These are phyloP conservation scores for Corylus heterophylla DNA, from an alignment of 306 rosid genomes.

Conservation along the genomic window DNA sequence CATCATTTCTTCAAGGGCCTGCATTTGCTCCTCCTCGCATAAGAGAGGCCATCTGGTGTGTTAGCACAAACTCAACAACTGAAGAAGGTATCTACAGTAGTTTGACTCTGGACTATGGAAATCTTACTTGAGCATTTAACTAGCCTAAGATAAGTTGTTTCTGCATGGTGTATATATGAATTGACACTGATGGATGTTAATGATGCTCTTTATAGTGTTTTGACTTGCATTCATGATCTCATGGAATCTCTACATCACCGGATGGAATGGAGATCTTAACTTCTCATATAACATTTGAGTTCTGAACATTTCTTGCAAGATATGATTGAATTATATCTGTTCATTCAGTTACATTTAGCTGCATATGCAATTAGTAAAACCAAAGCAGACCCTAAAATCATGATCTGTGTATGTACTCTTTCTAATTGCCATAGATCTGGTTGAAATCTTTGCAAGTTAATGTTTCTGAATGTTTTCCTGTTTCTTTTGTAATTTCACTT, in stretches of 20 bases:
- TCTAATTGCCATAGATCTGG: constrained; percentile 3
- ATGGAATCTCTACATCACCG: background rate
- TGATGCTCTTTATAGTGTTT: background rate
- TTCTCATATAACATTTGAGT: background rate
- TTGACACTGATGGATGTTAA: background rate
- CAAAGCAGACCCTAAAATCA: background rate
- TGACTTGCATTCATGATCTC: background rate
- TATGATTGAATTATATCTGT: background rate
- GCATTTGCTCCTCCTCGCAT: constrained; percentile 98
- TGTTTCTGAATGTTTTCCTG: background rate
- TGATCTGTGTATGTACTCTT: background rate
- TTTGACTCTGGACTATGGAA: constrained; percentile 23
- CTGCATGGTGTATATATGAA: background rate
- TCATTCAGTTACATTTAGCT: background rate
- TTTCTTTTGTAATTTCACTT: constrained; percentile 10
- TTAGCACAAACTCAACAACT: constrained; percentile 85
- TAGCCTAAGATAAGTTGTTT: background rate
- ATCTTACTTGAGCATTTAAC: background rate
- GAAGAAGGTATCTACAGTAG: constrained; percentile 69
- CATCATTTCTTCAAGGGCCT: constrained; percentile 97
- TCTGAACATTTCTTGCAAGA: constrained; percentile 2
- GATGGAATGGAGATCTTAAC: constrained; percentile 15
- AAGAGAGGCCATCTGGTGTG: constrained; percentile 98
- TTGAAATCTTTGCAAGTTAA: constrained; percentile 1
- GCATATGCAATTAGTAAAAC: background rate